phyloP scores from a whole-genome alignment of 169 alveolate species.

The Cryptosporidium ryanae region DNA sequence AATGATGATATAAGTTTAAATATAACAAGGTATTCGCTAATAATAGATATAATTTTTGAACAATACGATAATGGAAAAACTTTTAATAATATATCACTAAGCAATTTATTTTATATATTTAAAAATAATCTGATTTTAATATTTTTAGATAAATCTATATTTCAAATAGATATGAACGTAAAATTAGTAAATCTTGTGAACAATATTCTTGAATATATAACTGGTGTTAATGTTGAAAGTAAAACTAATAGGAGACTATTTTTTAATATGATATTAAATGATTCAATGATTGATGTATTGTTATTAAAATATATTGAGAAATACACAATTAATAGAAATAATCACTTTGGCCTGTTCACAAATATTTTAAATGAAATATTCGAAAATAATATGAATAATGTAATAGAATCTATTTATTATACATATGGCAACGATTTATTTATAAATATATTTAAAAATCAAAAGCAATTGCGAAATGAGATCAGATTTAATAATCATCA shows the following conservation, averaged over 20 bases:
- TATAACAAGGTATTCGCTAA: constrained; percentile 1
- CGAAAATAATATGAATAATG: not conserved
- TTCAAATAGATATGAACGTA: not conserved
- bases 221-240: constrained; percentile 1
- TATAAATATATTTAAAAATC: not conserved
- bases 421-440: constrained; percentile 41
- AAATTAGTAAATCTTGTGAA: no score
- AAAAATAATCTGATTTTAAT: constrained; percentile 22
- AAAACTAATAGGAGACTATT: not conserved
- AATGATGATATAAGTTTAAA: not conserved
- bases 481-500: not conserved
- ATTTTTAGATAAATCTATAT: not conserved
- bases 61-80: not conserved
- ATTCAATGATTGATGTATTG: constrained; percentile 33
- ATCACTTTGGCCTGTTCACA: not conserved
- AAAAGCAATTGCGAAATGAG: not conserved
- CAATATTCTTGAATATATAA: not conserved
- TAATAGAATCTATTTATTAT: not conserved
- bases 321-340: not conserved
- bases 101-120: constrained; percentile 35
- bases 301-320: constrained; percentile 23
- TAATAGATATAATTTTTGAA: not conserved
- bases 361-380: not conserved
- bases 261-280: constrained; percentile 15
- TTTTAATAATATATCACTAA: not conserved